Evolutionary conservation across 768 basidiomycete genomes (phyloP), one percentile per base, ranked within the genome.

Genomic region (Lentinula aciculospora): DNA sequence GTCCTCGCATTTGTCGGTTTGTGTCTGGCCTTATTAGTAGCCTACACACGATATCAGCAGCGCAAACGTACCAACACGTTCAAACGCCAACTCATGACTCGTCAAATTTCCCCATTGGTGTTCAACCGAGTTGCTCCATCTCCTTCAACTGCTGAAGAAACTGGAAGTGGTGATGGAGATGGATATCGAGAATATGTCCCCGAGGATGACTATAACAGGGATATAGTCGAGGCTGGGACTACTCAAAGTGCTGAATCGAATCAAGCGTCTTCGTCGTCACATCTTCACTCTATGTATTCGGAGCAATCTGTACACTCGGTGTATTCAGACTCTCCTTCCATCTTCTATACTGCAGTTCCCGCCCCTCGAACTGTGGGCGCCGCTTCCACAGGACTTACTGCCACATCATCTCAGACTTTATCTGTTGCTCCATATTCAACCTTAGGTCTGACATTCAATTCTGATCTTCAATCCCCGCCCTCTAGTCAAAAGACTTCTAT

Each of bases 331-430:
- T 56, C 54, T n/a, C 54, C 54, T 10, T 29, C 27, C 15, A 19
- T 56, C 15, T 56, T 56, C 44, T 56, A 56, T n/a, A 56, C 54
- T 2, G 54, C 54, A 5, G 54, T 56, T 23, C 54, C 54, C 12
- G 21, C 21, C 7, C 42, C 42, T 29, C 53, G 53, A 40, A 9
- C 34, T 37, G 36, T 23, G 7, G 51, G 31, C 23, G 32, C 49
- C 49, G n/a, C 23, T n/a, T n/a, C n/a, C n/a, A n/a, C n/a, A n/a
- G n/a, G n/a, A n/a, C n/a, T n/a, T 32, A 34, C 4, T 28, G 17
- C 10, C 2, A 15, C 19, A 19, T 31, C 31, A 10, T 34, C 49
- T 50, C 49, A 29, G 2, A 50, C 19, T 21, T 25, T 39, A 36
- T 23, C 21, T 12, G 23, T 36, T 36, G 12, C 25, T 36, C 15